phyloP scores from a whole-genome alignment of 139 green algal species.

The Micromonas pusilla region DNA sequence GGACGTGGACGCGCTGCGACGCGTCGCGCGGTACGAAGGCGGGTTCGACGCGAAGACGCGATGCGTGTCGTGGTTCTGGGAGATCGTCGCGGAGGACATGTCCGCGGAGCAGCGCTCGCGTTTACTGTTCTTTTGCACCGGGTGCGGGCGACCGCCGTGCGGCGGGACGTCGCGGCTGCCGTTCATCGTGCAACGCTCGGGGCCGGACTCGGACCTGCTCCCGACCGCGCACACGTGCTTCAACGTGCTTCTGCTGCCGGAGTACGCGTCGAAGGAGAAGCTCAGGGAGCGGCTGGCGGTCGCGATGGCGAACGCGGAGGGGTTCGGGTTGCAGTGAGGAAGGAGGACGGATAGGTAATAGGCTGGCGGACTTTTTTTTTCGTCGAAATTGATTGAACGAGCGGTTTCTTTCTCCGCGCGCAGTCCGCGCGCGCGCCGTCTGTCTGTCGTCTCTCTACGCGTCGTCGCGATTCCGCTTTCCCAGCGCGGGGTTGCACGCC shows the following conservation, averaged over 20 bases:
- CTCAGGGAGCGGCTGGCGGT: conserved; percentile 46
- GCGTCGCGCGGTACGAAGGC: not conserved
- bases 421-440: too few species aligned
- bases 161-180: conserved; percentile 30
- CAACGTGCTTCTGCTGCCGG: conserved; percentile 80
- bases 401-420: too few species aligned
- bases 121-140: not conserved
- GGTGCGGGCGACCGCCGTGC: conserved; percentile 21
- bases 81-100: not conserved
- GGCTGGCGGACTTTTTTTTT: too few species aligned
- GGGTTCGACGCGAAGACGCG: not conserved
- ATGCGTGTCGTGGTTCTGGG: not conserved
- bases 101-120: not conserved
- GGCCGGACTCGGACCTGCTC: conserved; percentile 32
- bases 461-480: too few species aligned
- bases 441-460: too few species aligned
- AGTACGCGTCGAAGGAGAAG: conserved; percentile 51
- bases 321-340: conserved; percentile 64
- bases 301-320: conserved; percentile 67
- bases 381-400: too few species aligned
- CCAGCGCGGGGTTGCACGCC: too few species aligned
- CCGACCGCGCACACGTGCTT: conserved; percentile 89
- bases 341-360: too few species aligned
- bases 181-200: conserved; percentile 35
- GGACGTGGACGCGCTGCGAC: not conserved